Evolutionary conservation across 2,329 filamentous ascomycete genomes (phyloP), one percentile per base, ranked within the genome.

Genomic region (Dactylellina leptospora): DNA sequence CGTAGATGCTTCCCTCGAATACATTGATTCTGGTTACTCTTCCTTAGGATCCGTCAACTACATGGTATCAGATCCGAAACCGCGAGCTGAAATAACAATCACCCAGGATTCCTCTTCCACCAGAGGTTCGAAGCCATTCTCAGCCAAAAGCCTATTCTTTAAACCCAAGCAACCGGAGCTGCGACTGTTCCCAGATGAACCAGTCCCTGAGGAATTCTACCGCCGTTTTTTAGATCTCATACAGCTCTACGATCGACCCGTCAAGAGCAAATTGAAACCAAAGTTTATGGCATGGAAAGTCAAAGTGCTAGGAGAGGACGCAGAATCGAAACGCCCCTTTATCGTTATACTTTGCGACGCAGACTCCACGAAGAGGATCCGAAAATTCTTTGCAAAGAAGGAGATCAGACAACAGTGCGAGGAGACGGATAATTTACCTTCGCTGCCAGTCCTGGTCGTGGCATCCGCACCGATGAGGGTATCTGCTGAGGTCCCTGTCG

Each of bases 301-400:
- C 25, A 74, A 75, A 54, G 68, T 75, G n/a, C 51, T 77, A 13
- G 76, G 76, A n/a, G 72, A 75, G 55, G 59, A 58, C 33, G 69
- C 76, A 38, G 50, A 47, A 20, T 73, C 62, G n/a, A 74, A 74
- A 27, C 66, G 61, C 33, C 75, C 75, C 11, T 75, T 74, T 48
- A 69, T 77, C 9, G 75, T 77, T 38, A 72, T 77, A 4, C 68
- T 74, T 5, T 77, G 76, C 70, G 69, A 74, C 20, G 36, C 61
- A 22, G 63, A 61, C 13, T 64, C 72, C 1, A 45, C 56, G 1
- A 74, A 66, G 33, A 73, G 61, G n/a, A 51, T 75, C 16, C 50
- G 53, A 53, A 68, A 61, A n/a, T 76, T 76, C 38, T 76, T 76
- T 61, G 59, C 71, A 16, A 69, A 54, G 40, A 69, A 61, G 18